Evolutionary conservation across 768 basidiomycete genomes (phyloP), one percentile per base, ranked within the genome.

Genomic region (Boletus pseudo-olivaceus): DNA sequence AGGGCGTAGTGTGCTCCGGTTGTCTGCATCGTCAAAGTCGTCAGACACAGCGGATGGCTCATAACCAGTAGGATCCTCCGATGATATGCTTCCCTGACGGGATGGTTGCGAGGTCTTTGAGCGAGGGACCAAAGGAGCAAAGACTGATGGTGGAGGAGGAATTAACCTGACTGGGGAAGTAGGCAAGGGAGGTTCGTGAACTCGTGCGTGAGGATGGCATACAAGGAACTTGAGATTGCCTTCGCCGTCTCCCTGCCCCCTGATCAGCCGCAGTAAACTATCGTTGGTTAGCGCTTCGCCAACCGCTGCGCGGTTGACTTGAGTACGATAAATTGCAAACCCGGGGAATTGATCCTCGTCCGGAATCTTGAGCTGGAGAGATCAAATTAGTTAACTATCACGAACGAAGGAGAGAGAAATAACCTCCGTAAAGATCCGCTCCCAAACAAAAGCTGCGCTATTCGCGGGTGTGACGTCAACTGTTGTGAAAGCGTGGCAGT

Each of bases 201-300:
- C 86, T 42, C 74, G 71, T 20, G 79, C 85, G 59, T 78, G 82
- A 51, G 78, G 77, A 64, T 84, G 83, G 39, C 85, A 84, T 27
- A 94, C 84, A 53, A 94, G 78, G 57, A 97, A 87, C 70, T 94
- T 94, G 64, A 96, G 83, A 20, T 83, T 81, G 15, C 91, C 92
- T 64, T 79, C 86, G 27, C 80, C 74, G 69, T 97, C 93, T 35
- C 89, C 91, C 8, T 80, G 73, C 39, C 84, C 77, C 51, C 77
- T 76, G 68, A 92, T 93, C 34, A 94, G 77, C 17, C 81, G 77
- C 62, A 89, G 80, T 7, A 98, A 74, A 56, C 75, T 76, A 29
- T 91, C 86, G 56, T 88, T 82, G 12, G 80, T 73, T 32, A 97
- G 72, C 7, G 93, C 82, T 14, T 85, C 84, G 5, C 90, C 84